A percentile compares a stretch with the other conserved stretches of the same genome.
These are phyloP conservation scores for Colletotrichum zoysiae DNA, from an alignment of 2,329 filamentous ascomycete species.

Conservation along the genomic window DNA sequence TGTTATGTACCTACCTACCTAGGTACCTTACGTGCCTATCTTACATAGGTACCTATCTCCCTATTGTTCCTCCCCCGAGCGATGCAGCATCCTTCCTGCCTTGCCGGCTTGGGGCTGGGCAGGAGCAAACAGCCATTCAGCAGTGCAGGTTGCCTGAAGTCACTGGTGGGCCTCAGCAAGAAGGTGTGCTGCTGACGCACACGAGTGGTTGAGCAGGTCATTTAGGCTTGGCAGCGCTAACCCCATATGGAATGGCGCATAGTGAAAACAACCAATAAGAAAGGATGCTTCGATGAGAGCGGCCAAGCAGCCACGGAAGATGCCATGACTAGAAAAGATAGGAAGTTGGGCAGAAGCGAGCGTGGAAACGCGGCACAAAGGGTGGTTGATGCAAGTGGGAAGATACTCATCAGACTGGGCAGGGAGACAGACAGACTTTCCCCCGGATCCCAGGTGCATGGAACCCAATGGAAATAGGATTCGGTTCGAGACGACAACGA, in stretches of 20 bases:
- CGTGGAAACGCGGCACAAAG: background rate
- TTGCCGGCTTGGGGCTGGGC: slow-evolving; percentile 38
- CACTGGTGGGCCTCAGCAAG: slow-evolving; percentile 27
- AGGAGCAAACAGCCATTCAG: slow-evolving; percentile 36
- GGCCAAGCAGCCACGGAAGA: slow-evolving; percentile 35
- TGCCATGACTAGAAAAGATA: slow-evolving; percentile 24
- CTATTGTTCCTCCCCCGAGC: background rate
- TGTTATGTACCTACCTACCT: no score
- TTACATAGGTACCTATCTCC: no score
- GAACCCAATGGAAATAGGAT: slow-evolving; percentile 20
- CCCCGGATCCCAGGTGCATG: slow-evolving; percentile 16
- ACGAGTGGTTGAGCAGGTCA: slow-evolving; percentile 28
- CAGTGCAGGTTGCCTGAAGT: slow-evolving; percentile 30
- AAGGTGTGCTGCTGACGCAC: slow-evolving; percentile 35
- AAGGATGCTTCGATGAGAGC: slow-evolving; percentile 10
- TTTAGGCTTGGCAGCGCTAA: slow-evolving; percentile 30
- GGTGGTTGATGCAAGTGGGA: slow-evolving; percentile 11
- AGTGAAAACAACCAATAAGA: slow-evolving; percentile 7
- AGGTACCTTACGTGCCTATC: no score
- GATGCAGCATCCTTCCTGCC: slow-evolving; percentile 20
- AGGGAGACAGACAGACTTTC: background rate
- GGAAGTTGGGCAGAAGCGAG: slow-evolving; percentile 9
- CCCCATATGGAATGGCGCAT: background rate
- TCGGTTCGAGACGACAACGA: slow-evolving; percentile 17
- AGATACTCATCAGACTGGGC: slow-evolving; percentile 19